phyloP scores from a whole-genome alignment of 2,329 filamentous ascomycete species.

The Coniochaeta prunicola region DNA sequence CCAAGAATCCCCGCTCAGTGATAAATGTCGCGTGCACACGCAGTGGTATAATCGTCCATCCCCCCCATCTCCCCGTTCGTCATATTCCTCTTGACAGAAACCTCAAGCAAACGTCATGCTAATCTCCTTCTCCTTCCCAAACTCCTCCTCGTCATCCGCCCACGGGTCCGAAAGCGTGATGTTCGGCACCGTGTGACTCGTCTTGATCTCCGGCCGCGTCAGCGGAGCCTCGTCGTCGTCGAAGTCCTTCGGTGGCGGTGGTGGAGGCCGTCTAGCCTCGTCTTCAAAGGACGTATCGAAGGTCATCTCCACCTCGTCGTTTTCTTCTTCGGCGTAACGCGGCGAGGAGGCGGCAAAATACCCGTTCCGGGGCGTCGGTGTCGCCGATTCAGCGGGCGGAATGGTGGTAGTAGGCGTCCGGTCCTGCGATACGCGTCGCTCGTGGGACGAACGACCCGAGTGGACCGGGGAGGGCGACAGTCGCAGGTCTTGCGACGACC shows the following conservation, averaged over 20 bases:
- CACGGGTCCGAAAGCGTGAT: slow-evolving; percentile 55
- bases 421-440: slow-evolving; percentile 7
- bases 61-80: background rate
- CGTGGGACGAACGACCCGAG: slow-evolving; percentile 7
- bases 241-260: slow-evolving; percentile 22
- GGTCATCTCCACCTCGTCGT: slow-evolving; percentile 56
- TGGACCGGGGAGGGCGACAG: slow-evolving; percentile 10
- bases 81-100: background rate
- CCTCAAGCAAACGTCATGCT: slow-evolving; percentile 70
- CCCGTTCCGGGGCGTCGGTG: slow-evolving; percentile 3
- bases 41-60: background rate
- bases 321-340: slow-evolving; percentile 26
- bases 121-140: slow-evolving; percentile 68
- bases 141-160: slow-evolving; percentile 63
- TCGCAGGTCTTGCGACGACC: slow-evolving; percentile 13
- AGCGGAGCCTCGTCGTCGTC: slow-evolving; percentile 8
- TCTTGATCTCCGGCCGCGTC: slow-evolving; percentile 32
- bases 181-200: slow-evolving; percentile 41
- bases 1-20: background rate
- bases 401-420: background rate
- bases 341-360: slow-evolving; percentile 14
- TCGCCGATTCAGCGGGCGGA: slow-evolving; percentile 7
- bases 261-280: slow-evolving; percentile 13
- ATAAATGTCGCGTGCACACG: background rate
- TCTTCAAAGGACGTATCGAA: slow-evolving; percentile 59